Evolutionary conservation across 1,284 basidiomycete genomes (phyloP).

Genomic region (Apiotrichum akiyoshidainum): DNA sequence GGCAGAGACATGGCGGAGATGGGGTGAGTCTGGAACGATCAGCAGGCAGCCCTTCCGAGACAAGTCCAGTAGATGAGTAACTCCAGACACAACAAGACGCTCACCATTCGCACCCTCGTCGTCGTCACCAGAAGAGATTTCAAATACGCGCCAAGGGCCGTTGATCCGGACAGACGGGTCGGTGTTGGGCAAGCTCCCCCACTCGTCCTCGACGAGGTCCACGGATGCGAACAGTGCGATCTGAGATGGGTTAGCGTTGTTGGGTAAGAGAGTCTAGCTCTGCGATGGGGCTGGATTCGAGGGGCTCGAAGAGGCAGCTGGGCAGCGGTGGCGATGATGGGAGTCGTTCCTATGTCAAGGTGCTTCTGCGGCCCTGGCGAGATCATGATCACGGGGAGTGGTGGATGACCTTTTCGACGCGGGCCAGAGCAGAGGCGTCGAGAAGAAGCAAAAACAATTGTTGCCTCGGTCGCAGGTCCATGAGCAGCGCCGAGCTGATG

Average conservation of each 20-base stretch:
- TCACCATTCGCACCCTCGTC: constrained; percentile 31
- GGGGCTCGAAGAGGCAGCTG: no score
- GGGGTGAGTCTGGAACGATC: constrained; percentile 40
- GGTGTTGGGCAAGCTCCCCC: constrained; percentile 21
- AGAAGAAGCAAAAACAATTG: no score
- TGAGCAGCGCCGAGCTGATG: no score
- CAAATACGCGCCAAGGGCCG: constrained; percentile 43
- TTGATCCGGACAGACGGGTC: constrained; percentile 29
- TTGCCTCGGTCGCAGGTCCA: no score
- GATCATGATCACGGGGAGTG: no score
- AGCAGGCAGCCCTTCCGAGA: neutral
- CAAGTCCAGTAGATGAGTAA: neutral
- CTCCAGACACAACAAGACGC: constrained; percentile 2
- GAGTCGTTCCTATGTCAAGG: no score
- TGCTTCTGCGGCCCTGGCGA: no score
- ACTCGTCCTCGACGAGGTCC: constrained; percentile 33
- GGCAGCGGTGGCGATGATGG: no score
- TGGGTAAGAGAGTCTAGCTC: neutral
- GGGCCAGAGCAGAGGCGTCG: no score
- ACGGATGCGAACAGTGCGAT: constrained; percentile 41
- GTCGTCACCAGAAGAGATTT: constrained; percentile 41
- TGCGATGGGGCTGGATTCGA: no score
- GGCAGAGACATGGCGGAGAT: constrained; percentile 68
- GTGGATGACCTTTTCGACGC: no score
- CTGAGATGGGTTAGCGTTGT: constrained; percentile 17